Base-by-base conservation (phyloP, 1,284 basidiomycete genomes). In the Cystobasidiaceae sp. region DNA sequence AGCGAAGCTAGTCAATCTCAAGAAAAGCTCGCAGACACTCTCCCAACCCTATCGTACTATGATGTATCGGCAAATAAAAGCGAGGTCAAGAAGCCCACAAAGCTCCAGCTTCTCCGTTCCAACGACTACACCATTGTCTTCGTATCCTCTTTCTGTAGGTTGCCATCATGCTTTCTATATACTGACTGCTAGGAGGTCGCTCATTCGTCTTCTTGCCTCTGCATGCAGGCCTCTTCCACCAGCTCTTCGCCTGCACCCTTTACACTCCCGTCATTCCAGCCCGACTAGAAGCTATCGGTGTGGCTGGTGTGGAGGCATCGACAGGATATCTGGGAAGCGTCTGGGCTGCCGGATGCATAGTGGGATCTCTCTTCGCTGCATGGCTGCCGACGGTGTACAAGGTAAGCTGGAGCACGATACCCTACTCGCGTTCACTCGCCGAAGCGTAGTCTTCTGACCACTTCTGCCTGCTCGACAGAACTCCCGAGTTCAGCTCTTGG, bases 181-280 rank as follows among this genome's bases (percentile, higher is more conserved):
- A n/a, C n/a, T n/a, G n/a, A n/a, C n/a, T n/a, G n/a, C n/a, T n/a
- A n/a, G n/a, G n/a, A n/a, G n/a, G n/a, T n/a, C n/a, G n/a, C n/a
- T n/a, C n/a, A n/a, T n/a, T 21, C 33, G n/a, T 51, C 23, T 19
- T 4, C 30, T 37, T 52, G n/a, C 32, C 8, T 17, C 30, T 19
- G 43, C 32, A 55, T n/a, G n/a, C n/a, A n/a, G 51, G 33, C 34
- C 37, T 55, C 25, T 58, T 46, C 55, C 45, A 46, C 17, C 55
- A 58, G 41, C 25, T 44, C 8, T 58, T 58, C n/a, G 55, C 55
- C 13, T 44, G 41, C 32, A 58, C 55, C 27, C 28, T 58, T 1
- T 58, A 39, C 55, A 45, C 55, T 17, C 55, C 55, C 9, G 41
- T 46, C 5, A 45, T 58, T 9, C 39, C 39, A 30, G 43, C n/a